Evolutionary conservation across 129 eudicot genomes (phyloP), one percentile per base, ranked within the genome.

Genomic region (Apium graveolens): DNA sequence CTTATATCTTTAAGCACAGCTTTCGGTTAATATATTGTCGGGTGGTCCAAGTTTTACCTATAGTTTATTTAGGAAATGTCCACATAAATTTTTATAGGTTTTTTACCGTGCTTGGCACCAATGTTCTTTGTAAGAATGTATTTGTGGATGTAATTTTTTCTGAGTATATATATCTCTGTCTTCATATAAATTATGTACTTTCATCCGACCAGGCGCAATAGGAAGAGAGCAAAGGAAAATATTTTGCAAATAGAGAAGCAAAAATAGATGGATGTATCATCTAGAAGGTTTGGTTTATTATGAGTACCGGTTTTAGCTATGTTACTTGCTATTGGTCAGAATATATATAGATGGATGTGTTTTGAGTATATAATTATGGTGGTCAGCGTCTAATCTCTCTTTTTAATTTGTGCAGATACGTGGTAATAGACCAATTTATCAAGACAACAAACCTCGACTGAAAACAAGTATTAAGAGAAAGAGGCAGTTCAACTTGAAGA

Each of bases 171-270:
- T 74, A 11, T 20, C n/a, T n/a, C n/a, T n/a, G n/a, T n/a, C n/a
- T n/a, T n/a, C 11, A 38, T 48, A 51, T 69, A 70, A n/a, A 69
- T 78, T 26, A 39, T 42, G 74, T 69, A 10, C 80, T 74, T n/a
- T n/a, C 49, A 26, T 68, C 70, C 11, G 18, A 63, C 45, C 91
- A 87, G 97, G 82, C 89, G 75, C 72, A 88, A 77, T 69, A 86
- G 79, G 82, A 89, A 88, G 89, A 91, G 83, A 83, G 88, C 87
- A 13, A 88, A 86, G 82, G 80, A 84, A 13, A 87, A 75, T 78
- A 42, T 80, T 46, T 87, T 80, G 76, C 63, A 82, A 0, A 73
- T 80, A 34, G 80, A 73, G 6, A 87, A 88, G 71, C 87, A 81
- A 35, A 90, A 82, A 7, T 80, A 76, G 81, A 70, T n/a, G 63